A percentile compares a stretch with the other conserved stretches of the same genome.
phyloP scores from a whole-genome alignment of 257 asterid genomes.

The Salvia hispanica region DNA sequence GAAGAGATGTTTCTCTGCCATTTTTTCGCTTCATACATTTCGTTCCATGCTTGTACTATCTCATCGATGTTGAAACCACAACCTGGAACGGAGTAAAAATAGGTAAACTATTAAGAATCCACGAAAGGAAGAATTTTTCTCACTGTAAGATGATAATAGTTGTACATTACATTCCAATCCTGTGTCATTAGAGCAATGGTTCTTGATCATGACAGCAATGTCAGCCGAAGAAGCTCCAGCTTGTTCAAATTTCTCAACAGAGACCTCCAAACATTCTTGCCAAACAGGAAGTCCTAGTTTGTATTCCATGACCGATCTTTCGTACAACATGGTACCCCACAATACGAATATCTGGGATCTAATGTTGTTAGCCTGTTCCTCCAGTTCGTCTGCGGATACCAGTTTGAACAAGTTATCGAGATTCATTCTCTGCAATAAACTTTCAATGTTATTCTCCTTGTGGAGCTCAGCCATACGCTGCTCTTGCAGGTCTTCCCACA shows the following conservation, averaged over 20 bases:
- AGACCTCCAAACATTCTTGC: constrained; percentile 83
- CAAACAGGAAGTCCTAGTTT: constrained; percentile 81
- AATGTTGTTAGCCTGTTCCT: constrained; percentile 69
- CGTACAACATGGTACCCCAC: constrained; percentile 94
- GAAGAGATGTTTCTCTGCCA: constrained; percentile 71
- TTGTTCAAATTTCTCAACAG: constrained; percentile 77
- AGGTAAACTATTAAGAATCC: too few relatives aligned
- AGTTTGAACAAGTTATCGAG: constrained; percentile 52
- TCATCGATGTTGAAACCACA: constrained; percentile 87
- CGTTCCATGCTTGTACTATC: constrained; percentile 96
- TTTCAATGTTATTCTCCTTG: constrained; percentile 42
- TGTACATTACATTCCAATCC: constrained; percentile 57
- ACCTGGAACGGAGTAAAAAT: constrained; percentile 44
- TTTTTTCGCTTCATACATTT: constrained; percentile 87
- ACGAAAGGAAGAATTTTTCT: too few relatives aligned
- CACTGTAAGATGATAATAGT: neutral
- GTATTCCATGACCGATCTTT: constrained; percentile 86
- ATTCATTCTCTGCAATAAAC: constrained; percentile 58
- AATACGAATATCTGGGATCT: constrained; percentile 73
- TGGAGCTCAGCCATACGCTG: constrained; percentile 47
- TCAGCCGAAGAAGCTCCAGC: constrained; percentile 92
- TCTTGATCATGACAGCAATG: constrained; percentile 85
- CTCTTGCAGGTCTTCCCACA: constrained; percentile 75
- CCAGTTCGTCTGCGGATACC: constrained; percentile 62
- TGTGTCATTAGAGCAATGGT: constrained; percentile 70